Base-by-base conservation (phyloP, 1,284 basidiomycete genomes). In the Meira nashicola region DNA sequence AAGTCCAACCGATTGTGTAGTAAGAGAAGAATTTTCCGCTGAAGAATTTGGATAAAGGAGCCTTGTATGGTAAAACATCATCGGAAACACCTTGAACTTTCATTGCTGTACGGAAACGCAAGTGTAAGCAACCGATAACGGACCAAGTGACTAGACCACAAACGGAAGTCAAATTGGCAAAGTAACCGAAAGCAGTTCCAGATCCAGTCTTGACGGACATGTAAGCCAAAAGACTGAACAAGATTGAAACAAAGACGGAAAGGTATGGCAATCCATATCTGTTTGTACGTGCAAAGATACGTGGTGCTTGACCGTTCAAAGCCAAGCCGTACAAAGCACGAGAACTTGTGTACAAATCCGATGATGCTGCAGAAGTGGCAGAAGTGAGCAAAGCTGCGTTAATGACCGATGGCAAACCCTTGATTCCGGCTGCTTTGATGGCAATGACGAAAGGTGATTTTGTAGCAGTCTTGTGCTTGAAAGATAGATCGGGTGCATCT, bases 321-420 rank as follows among this genome's bases (percentile, higher is more conserved):
- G 91, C 86, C 58, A 95, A 82, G 41, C 88, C 88, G 76, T 92
- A 88, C 53, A 69, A 66, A 66, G 65, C 89, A 71, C 92, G 87
- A 10, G 88, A 91, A 14, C 86, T 86, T 1, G 86, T 87, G 79
- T 90, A 94, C 55, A 93, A 77, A 71, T 92, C 87, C 65, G 87
- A 88, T 40, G 86, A 88, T 1, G 88, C 89, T 5, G 91, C 89
- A 6, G 89, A 91, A 84, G 88, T 89, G 1, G 91, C 91, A 1
- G 89, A 89, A 25, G 86, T 85, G 59, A 89, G 81, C 39, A 89
- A 79, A 46, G 82, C 80, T 37, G 91, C 90, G 77, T 94, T 94
- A 80, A 92, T 90, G 50, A 75, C 63, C 41, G 61, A 58, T 0
- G 73, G 73, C 5, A 75, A 46, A 10, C 81, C 83, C 65, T 84